Evolutionary conservation across 2,329 filamentous ascomycete genomes (phyloP), one percentile per base, ranked within the genome.

Genomic region (Emericellopsis cladophorae): DNA sequence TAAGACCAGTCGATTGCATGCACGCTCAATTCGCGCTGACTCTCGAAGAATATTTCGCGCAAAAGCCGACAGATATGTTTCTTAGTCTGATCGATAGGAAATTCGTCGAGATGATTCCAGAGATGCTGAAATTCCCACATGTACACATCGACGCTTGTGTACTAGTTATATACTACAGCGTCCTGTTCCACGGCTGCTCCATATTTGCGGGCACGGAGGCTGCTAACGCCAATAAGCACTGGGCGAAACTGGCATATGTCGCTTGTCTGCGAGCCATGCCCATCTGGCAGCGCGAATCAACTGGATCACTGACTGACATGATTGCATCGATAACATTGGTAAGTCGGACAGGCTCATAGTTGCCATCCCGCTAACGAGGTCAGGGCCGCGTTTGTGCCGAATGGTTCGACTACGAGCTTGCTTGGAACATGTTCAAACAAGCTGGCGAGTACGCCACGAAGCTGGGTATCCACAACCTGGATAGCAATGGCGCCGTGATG

Each of bases 391-490:
- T 56, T 7, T 51, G 55, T 6, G 52, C 50, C 7, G 53, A 55
- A 9, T 55, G 45, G 24, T 57, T 58, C n/a, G 56, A 58, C 29
- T 53, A 58, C 14, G 54, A 57, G 8, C 43, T 58, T 2, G 49
- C 51, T 14, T 58, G 55, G 55, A 47, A 45, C 15, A 54, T 56
- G 45, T 54, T 56, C 40, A 52, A 52, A 10, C 46, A 44, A 9
- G 52, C 56, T 2, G 51, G 53, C 36, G 53, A 53, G 36, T 58
- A 55, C 23, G 57, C 55, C 2, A 53, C 54, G 31, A 44, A 23
- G 7, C 48, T 58, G 7, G 54, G 58, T 33, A 33, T 58, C 1
- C 56, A 58, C 24, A 57, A 51, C 11, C 46, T 58, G 2, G 55
- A 58, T 36, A 33, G 40, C 21, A 53, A 48, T 4, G 48, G 49